phyloP scores from a whole-genome alignment of 768 basidiomycete species.

The Cystobasidium onofrii region DNA sequence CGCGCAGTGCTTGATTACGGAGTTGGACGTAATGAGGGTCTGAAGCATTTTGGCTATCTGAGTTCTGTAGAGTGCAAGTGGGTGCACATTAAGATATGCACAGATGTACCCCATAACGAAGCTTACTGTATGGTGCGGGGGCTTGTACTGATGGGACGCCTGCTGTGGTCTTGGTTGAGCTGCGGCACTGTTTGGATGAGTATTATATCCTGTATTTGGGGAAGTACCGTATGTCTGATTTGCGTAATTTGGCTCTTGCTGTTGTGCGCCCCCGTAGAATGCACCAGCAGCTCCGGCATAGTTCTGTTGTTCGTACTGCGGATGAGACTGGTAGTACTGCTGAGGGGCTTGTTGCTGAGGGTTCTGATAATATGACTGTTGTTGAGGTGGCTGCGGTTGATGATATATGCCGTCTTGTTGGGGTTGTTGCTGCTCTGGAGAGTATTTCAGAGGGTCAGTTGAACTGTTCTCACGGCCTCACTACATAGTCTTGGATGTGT shows the following conservation, averaged over 20 bases:
- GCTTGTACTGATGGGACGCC: neutral
- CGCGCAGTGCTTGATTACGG: slow-evolving; percentile 65
- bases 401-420: slow-evolving; percentile 23
- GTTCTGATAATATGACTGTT: slow-evolving; percentile 34
- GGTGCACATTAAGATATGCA: too few relatives aligned
- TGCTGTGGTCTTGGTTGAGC: neutral
- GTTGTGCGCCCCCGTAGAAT: neutral
- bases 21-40: slow-evolving; percentile 57
- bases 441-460: too few relatives aligned
- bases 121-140: neutral
- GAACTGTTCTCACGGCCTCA: too few relatives aligned
- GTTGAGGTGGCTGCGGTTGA: slow-evolving; percentile 41
- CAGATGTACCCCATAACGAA: too few relatives aligned
- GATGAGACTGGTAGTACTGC: slow-evolving; percentile 27
- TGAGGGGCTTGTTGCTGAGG: slow-evolving; percentile 23
- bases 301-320: slow-evolving; percentile 32
- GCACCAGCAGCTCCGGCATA: neutral
- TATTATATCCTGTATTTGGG: neutral
- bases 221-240: neutral
- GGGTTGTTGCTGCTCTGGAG: slow-evolving; percentile 29
- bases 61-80: neutral
- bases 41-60: neutral
- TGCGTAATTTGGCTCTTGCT: neutral
- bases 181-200: neutral
- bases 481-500: too few relatives aligned